Evolutionary conservation across 73 alveolate species (phyloP).

Genomic region (Symbiodinium natans): DNA sequence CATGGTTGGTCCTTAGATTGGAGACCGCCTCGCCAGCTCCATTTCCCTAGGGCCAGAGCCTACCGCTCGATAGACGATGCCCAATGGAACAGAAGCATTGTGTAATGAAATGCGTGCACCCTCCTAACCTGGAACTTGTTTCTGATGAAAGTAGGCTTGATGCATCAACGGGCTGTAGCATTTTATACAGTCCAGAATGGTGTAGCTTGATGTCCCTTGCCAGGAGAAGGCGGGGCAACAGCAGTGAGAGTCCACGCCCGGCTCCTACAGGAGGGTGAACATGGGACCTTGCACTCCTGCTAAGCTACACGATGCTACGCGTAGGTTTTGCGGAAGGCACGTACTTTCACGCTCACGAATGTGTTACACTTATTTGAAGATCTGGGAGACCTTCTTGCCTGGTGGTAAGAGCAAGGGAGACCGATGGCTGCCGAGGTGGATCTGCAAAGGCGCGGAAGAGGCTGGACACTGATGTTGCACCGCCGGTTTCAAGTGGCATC

Average conservation of each 20-base stretch:
- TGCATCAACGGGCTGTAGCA: too few species aligned
- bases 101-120: too few species aligned
- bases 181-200: neutral
- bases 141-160: too few species aligned
- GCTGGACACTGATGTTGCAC: neutral
- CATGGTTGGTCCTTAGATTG: too few species aligned
- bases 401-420: neutral
- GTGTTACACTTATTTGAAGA: neutral
- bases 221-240: slow-evolving; percentile 13
- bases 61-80: neutral
- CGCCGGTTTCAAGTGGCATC: too few species aligned
- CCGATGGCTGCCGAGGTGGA: neutral
- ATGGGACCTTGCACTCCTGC: neutral
- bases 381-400: neutral
- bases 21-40: too few species aligned
- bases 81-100: neutral
- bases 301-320: neutral
- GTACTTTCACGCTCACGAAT: neutral
- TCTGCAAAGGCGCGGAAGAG: neutral
- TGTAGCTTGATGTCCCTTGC: neutral
- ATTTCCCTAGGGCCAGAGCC: too few species aligned
- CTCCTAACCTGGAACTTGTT: neutral
- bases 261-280: neutral
- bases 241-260: neutral
- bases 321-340: too few species aligned